phyloP scores from a whole-genome alignment of 148 eudicot genomes.

The Amaranthus cruentus region DNA sequence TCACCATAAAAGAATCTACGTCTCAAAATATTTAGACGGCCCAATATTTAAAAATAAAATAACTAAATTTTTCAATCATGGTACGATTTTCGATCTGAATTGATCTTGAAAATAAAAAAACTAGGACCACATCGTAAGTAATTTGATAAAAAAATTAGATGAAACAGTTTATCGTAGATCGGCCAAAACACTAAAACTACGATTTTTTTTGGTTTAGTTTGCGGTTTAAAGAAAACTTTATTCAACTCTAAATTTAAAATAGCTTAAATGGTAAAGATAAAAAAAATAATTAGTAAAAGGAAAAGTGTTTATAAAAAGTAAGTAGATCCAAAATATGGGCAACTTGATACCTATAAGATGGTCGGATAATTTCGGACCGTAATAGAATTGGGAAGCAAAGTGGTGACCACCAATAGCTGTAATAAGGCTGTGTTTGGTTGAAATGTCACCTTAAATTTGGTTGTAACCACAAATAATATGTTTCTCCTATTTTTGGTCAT shows the following conservation, averaged over 20 bases:
- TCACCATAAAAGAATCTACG: no score
- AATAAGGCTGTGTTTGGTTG: slow-evolving; percentile 20
- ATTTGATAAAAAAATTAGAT: no score
- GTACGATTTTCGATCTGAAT: no score
- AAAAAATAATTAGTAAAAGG: not conserved
- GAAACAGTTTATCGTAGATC: no score
- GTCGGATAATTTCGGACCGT: slow-evolving; percentile 18
- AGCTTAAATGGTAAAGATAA: not conserved
- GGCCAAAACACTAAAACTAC: no score
- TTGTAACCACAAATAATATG: slow-evolving; percentile 8
- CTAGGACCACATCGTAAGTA: no score
- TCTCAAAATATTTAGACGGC: no score
- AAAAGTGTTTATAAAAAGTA: not conserved
- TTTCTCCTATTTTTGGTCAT: not conserved
- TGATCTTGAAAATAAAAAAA: no score
- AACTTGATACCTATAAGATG: not conserved
- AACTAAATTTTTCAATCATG: no score
- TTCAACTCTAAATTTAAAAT: not conserved
- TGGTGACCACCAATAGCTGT: slow-evolving; percentile 27
- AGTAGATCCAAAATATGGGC: slow-evolving; percentile 4
- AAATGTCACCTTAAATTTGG: slow-evolving; percentile 21
- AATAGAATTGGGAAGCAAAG: slow-evolving; percentile 21
- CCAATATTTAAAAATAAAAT: no score
- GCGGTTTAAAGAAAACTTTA: not conserved
- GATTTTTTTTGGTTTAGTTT: no score